A percentile compares a stretch with the other conserved stretches of the same genome.
These are phyloP conservation scores for Hemileccinum rubropunctum DNA, from an alignment of 768 basidiomycete genomes.

Conservation along the genomic window DNA sequence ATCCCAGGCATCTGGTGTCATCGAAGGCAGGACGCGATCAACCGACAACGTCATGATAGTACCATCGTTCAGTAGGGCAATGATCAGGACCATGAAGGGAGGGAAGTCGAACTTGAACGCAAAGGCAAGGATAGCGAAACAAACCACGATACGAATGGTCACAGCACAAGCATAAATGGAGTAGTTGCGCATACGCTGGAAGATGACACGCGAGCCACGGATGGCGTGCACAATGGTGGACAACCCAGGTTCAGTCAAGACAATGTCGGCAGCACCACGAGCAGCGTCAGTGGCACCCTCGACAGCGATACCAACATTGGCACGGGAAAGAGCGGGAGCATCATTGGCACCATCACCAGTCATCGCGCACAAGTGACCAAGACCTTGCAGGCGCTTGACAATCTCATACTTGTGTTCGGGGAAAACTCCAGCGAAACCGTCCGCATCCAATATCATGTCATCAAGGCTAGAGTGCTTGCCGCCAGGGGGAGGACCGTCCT, in stretches of 20 bases:
- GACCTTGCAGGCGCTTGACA: constrained; percentile 95
- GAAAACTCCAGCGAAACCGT: constrained; percentile 99
- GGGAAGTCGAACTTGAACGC: constrained; percentile 98
- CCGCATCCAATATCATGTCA: constrained; percentile 99
- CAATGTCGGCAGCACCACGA: constrained; percentile 97
- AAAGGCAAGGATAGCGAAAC: constrained; percentile 94
- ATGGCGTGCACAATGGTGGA: constrained; percentile 99
- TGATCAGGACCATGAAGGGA: constrained; percentile 99
- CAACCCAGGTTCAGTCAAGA: constrained; percentile 96
- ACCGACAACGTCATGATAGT: constrained; percentile 99
- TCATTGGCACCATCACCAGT: constrained; percentile 99
- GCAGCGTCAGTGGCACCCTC: constrained; percentile 99
- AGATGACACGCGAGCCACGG: constrained; percentile 96
- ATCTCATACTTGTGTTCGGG: constrained; percentile 99
- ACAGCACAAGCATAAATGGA: constrained; percentile 96
- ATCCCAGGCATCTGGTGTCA: constrained; percentile 94
- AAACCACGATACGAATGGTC: constrained; percentile 98
- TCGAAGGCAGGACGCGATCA: constrained; percentile 92
- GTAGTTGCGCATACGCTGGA: constrained; percentile 99
- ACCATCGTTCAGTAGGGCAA: constrained; percentile 95
- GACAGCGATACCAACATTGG: constrained; percentile 99
- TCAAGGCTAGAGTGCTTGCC: constrained; percentile 83
- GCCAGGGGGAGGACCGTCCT: constrained; percentile 90
- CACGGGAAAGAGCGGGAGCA: constrained; percentile 94
- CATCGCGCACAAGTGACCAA: constrained; percentile 97